Conservation (phyloP, 768 basidiomycete species). For the Phaffia australis region DNA sequence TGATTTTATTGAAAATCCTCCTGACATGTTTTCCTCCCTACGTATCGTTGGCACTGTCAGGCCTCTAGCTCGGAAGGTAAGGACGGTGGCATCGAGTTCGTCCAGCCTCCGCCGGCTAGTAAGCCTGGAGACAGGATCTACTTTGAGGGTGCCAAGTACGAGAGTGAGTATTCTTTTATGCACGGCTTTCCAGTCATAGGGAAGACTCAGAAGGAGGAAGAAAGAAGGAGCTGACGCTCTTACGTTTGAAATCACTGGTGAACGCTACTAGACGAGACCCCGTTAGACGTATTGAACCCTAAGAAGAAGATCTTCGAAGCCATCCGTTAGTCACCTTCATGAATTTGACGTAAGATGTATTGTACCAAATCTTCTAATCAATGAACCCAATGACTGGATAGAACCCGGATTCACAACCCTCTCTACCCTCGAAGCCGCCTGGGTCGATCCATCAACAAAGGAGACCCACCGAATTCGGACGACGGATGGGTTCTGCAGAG, state of each 20-base stretch:
- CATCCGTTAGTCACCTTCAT: slow-evolving; percentile 56
- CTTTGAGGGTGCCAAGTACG: slow-evolving; percentile 82
- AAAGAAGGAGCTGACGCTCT: too few relatives aligned
- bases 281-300: slow-evolving; percentile 79
- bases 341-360: slow-evolving; percentile 28
- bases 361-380: not conserved
- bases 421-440: slow-evolving; percentile 75
- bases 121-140: slow-evolving; percentile 88
- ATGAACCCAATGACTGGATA: not conserved
- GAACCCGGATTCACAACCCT: slow-evolving; percentile 71
- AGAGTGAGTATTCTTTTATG: slow-evolving; percentile 46
- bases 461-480: slow-evolving; percentile 78
- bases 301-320: slow-evolving; percentile 99
- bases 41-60: slow-evolving; percentile 39
- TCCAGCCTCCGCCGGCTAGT: slow-evolving; percentile 71
- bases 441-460: slow-evolving; percentile 67
- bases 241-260: too few relatives aligned
- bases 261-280: slow-evolving; percentile 38
- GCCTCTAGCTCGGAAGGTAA: slow-evolving; percentile 61
- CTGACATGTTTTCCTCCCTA: not conserved
- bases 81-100: slow-evolving; percentile 79
- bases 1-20: not conserved
- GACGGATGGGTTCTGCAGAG: slow-evolving; percentile 62
- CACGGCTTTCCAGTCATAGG: not conserved
- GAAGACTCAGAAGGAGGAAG: too few relatives aligned